Evolutionary conservation across 805 yeast genomes (phyloP).

Genomic region (Candida bentonensis): DNA sequence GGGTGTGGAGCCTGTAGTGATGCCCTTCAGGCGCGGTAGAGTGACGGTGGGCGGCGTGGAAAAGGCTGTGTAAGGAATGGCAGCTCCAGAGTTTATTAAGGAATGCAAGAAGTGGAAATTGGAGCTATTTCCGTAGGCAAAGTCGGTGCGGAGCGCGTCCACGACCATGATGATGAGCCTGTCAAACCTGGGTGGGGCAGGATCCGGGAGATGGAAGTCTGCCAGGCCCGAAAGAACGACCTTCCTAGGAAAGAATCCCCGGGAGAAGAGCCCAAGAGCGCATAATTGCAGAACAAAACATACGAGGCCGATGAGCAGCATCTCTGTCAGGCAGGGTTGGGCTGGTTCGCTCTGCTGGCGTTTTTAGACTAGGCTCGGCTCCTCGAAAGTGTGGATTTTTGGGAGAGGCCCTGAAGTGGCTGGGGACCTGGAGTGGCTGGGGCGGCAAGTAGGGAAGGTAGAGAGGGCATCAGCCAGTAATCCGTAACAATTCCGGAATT

Average conservation of each 20-base stretch:
- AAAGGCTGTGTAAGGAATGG: conserved; percentile 79
- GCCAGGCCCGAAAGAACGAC: conserved; percentile 52
- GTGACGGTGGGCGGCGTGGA: conserved; percentile 97
- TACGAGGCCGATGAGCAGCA: conserved; percentile 4
- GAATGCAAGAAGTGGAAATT: conserved; percentile 53
- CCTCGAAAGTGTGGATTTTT: conserved; percentile 4
- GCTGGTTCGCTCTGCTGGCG: not conserved
- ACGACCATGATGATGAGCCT: conserved; percentile 71
- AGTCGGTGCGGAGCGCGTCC: conserved; percentile 88
- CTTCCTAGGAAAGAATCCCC: conserved; percentile 90
- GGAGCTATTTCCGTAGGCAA: conserved; percentile 54
- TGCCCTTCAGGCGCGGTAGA: conserved; percentile 80
- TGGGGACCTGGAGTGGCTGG: not conserved
- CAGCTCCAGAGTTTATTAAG: conserved; percentile 49
- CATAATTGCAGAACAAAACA: conserved; percentile 27
- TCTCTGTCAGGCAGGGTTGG: not conserved
- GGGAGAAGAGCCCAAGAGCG: conserved; percentile 51
- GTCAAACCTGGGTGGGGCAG: conserved; percentile 35
- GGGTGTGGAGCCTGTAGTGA: conserved; percentile 91
- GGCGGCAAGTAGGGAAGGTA: not conserved
- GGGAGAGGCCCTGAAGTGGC: conserved; percentile 1
- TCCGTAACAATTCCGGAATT: too few relatives aligned
- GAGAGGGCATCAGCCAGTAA: not conserved
- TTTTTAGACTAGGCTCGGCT: conserved; percentile 1
- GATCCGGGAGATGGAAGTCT: conserved; percentile 12